Base-by-base conservation (phyloP, 2,329 filamentous ascomycete genomes). In the Pseudogymnoascus sp. region DNA sequence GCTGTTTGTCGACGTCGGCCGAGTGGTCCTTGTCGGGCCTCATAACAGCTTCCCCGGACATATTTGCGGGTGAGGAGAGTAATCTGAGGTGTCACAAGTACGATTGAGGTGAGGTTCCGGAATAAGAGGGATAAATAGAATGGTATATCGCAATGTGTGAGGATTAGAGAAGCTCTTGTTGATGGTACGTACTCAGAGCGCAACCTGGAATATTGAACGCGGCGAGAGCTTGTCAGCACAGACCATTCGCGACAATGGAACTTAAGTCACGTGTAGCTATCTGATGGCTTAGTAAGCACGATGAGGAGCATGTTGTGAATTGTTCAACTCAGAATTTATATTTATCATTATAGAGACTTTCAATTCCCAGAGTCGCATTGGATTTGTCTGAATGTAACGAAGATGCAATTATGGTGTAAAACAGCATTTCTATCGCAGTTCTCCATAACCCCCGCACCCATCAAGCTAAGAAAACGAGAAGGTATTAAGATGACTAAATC, bases 21-120 rank as follows among this genome's bases (percentile, higher is more conserved):
- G 90, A 88, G 85, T 90, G 97, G 86, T 99, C 94, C 88, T 96
- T 97, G 82, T 99, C 94, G 73, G 93, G 90, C 67, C 75, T 76
- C 60, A 71, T 65, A 55, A 75, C 67, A 61, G 65, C 64, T 66
- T 67, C 72, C 45, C 70, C 70, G 10, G 73, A 73, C 73, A 73
- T 73, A 27, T 58, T 70, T 62, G 60, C 60, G 18, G 48, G 27
- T 37, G 60, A 25, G 15, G n/a, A 61, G 31, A 61, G 60, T 52
- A 55, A 45, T n/a, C 33, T 61, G 33, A 36, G 37, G 37, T 58
- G 18, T 31, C 21, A 36, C 33, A 45, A 12, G 58, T 59, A 37
- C 12, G 12, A 59, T 25, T 59, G 36, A 25, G 18, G 36, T 37
- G 33, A 59, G n/a, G 10, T 59, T 5, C 18, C n/a, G 33, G 25